Conservation (phyloP, 2,329 filamentous ascomycete genomes). For the Fusarium burgessii region DNA sequence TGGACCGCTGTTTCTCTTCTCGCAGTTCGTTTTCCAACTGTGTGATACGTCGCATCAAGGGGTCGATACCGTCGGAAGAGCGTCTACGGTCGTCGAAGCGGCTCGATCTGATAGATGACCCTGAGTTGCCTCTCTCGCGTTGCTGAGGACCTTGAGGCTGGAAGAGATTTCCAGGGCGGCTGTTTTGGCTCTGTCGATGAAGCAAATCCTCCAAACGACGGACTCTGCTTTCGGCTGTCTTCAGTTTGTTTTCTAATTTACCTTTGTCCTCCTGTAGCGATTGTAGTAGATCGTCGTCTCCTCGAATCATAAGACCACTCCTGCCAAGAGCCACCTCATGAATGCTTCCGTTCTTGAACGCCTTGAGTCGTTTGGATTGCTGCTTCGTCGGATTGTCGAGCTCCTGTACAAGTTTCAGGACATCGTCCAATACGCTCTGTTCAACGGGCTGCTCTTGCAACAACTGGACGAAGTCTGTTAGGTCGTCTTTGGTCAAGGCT, state of each 20-base stretch:
- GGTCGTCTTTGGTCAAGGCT: slow-evolving; percentile 76
- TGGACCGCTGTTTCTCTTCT: slow-evolving; percentile 76
- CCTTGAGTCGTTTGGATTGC: slow-evolving; percentile 87
- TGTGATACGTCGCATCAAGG: slow-evolving; percentile 61
- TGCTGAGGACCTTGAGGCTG: slow-evolving; percentile 60
- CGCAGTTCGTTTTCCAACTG: slow-evolving; percentile 83
- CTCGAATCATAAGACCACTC: slow-evolving; percentile 85
- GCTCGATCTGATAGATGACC: slow-evolving; percentile 61
- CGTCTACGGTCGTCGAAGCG: slow-evolving; percentile 58
- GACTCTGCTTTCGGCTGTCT: slow-evolving; percentile 88
- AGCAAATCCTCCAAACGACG: slow-evolving; percentile 91
- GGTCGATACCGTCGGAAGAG: slow-evolving; percentile 62
- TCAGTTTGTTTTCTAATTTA: slow-evolving; percentile 78
- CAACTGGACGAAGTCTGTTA: slow-evolving; percentile 77
- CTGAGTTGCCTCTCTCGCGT: slow-evolving; percentile 63
- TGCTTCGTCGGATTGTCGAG: slow-evolving; percentile 86
- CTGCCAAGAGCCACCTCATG: slow-evolving; percentile 91
- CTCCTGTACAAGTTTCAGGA: slow-evolving; percentile 81
- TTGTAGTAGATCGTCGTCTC: slow-evolving; percentile 84
- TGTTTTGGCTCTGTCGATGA: slow-evolving; percentile 79
- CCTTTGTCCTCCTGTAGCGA: slow-evolving; percentile 86
- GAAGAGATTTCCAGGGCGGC: slow-evolving; percentile 68
- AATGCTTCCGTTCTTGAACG: slow-evolving; percentile 96
- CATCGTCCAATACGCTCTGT: slow-evolving; percentile 74
- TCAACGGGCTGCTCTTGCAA: slow-evolving; percentile 76